These are phyloP conservation scores for Botrytis medusae DNA, from an alignment of 2,329 filamentous ascomycete species.

Conservation along the genomic window DNA sequence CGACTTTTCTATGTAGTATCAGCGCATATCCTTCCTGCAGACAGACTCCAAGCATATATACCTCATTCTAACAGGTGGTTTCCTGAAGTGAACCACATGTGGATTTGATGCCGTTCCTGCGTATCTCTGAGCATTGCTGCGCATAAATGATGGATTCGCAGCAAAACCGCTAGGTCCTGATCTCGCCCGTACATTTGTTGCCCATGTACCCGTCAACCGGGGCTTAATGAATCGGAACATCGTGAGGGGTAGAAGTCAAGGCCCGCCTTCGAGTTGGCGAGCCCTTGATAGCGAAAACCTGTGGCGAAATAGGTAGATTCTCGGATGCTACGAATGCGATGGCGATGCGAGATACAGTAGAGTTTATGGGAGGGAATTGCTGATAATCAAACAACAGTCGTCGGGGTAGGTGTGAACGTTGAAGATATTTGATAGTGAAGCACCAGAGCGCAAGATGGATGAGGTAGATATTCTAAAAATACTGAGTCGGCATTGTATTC, in stretches of 20 bases:
- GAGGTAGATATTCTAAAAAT: background rate
- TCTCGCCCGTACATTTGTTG: slow-evolving; percentile 6
- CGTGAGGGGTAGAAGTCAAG: slow-evolving; percentile 25
- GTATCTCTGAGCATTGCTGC: slow-evolving; percentile 30
- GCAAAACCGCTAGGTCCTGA: slow-evolving; percentile 24
- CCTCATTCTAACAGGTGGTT: slow-evolving; percentile 25
- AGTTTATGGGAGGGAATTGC: background rate
- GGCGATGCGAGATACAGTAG: background rate
- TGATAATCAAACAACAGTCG: background rate
- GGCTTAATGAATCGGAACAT: slow-evolving; percentile 36
- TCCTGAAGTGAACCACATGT: slow-evolving; percentile 35
- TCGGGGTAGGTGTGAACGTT: background rate
- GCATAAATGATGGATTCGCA: slow-evolving; percentile 34
- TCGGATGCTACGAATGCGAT: background rate
- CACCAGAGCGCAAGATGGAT: background rate
- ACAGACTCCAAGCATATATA: slow-evolving; percentile 21
- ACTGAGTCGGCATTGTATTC: slow-evolving; percentile 7
- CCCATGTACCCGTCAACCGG: slow-evolving; percentile 16
- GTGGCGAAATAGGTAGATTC: background rate
- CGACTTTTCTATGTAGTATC: slow-evolving; percentile 29
- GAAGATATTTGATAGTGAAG: slow-evolving; percentile 2
- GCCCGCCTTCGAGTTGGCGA: slow-evolving; percentile 36
- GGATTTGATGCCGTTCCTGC: slow-evolving; percentile 28
- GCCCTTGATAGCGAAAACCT: slow-evolving; percentile 25
- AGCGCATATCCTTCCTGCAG: slow-evolving; percentile 1